Evolutionary conservation across 1,284 basidiomycete species (phyloP).

Genomic region (Sporisorium exsertum): DNA sequence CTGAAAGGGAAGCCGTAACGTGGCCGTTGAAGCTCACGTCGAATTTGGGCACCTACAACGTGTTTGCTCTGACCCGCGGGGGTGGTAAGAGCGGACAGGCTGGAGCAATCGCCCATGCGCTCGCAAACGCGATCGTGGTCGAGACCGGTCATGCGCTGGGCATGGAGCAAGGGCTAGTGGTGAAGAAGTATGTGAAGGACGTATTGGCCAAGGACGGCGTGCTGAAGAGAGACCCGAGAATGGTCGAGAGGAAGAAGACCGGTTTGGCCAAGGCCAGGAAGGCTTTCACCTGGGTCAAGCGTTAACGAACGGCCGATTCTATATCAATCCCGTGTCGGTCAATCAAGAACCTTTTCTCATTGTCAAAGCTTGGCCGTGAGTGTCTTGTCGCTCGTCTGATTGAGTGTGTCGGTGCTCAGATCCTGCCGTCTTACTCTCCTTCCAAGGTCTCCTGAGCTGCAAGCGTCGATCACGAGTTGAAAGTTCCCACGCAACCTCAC

Average conservation of each 20-base stretch:
- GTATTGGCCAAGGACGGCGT: constrained; percentile 86
- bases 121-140: constrained; percentile 79
- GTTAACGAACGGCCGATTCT: constrained; percentile 72
- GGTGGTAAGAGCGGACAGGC: constrained; percentile 91
- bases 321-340: too few species aligned
- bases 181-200: constrained; percentile 67
- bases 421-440: too few species aligned
- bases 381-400: too few species aligned
- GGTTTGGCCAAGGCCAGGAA: constrained; percentile 91
- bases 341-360: too few species aligned
- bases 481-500: too few species aligned
- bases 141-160: constrained; percentile 46
- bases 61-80: constrained; percentile 87
- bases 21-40: constrained; percentile 87
- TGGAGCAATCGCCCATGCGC: constrained; percentile 85
- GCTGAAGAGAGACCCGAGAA: constrained; percentile 89
- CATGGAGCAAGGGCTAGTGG: constrained; percentile 46
- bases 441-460: too few species aligned
- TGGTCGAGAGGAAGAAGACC: constrained; percentile 98
- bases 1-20: constrained; percentile 83
- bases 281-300: constrained; percentile 85
- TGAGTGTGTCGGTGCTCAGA: too few species aligned
- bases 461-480: too few species aligned
- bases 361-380: too few species aligned
- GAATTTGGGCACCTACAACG: constrained; percentile 89